phyloP scores from a whole-genome alignment of 352 stramenopile genomes.

The Pseudoperonospora humuli region DNA sequence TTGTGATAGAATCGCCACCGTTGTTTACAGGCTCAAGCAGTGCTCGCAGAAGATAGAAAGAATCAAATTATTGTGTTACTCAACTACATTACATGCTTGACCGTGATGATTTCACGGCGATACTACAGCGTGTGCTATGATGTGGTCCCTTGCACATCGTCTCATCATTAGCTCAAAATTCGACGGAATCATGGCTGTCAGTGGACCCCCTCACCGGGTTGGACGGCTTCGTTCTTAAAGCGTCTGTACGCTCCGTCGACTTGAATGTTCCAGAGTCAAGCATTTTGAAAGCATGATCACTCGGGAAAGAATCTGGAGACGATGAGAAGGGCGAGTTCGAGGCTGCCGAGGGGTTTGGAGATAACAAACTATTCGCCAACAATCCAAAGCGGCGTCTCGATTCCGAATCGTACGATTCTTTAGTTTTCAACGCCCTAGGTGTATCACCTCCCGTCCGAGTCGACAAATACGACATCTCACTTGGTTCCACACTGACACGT shows the following conservation, averaged over 20 bases:
- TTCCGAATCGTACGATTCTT: conserved; percentile 22
- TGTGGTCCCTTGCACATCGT: conserved; percentile 1
- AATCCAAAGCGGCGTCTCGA: conserved; percentile 24
- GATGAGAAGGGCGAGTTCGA: conserved; percentile 16
- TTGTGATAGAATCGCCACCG: conserved; percentile 10
- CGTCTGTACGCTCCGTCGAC: conserved; percentile 11
- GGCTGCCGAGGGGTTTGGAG: conserved; percentile 22
- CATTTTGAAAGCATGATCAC: conserved; percentile 15
- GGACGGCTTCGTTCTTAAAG: conserved; percentile 3
- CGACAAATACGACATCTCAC: conserved; percentile 6
- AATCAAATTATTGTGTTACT: neutral
- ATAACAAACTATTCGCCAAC: conserved; percentile 33
- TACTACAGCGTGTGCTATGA: neutral
- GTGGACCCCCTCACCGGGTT: conserved; percentile 9
- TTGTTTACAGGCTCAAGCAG: conserved; percentile 20
- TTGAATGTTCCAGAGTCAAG: conserved; percentile 37
- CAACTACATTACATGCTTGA: no score
- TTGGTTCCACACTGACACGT: conserved; percentile 33
- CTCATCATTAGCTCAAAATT: conserved; percentile 38
- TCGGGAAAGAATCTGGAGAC: conserved; percentile 10
- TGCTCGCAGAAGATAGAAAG: conserved; percentile 5
- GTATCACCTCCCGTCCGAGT: conserved; percentile 4
- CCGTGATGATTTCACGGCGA: conserved; percentile 3
- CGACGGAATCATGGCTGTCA: conserved; percentile 38
- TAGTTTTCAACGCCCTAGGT: conserved; percentile 6